Conservation (phyloP, 1,139 yeast genomes). For the Insectozyma bohioensis region DNA sequence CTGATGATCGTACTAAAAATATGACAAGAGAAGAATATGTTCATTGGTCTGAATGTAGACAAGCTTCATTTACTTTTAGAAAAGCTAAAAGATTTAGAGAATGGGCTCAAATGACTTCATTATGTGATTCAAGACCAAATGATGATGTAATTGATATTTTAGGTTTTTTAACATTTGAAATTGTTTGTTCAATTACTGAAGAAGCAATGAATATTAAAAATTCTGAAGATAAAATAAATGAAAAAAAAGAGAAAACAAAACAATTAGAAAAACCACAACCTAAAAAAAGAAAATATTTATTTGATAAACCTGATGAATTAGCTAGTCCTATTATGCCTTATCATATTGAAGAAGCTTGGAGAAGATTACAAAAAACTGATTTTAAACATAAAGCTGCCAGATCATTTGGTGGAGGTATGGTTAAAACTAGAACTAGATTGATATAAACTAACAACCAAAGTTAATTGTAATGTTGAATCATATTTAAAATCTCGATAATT, state of each 20-base stretch:
- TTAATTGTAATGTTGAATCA: constrained; percentile 12
- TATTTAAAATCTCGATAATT: constrained; percentile 39
- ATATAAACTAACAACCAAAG: constrained; percentile 21
- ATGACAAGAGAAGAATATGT: constrained; percentile 98
- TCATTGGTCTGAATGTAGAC: constrained; percentile 98
- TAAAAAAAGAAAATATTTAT: constrained; percentile 59
- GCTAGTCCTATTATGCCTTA: constrained; percentile 79
- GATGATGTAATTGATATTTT: constrained; percentile 96
- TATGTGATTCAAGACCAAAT: constrained; percentile 89
- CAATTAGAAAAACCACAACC: constrained; percentile 22
- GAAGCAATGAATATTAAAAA: constrained; percentile 82
- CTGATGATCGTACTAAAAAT: constrained; percentile 88
- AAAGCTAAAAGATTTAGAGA: constrained; percentile 91
- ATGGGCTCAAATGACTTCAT: constrained; percentile 87
- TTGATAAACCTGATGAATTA: constrained; percentile 89
- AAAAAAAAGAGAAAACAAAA: constrained; percentile 26
- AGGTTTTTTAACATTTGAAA: constrained; percentile 94
- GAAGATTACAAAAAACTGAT: constrained; percentile 67
- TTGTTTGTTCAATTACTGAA: constrained; percentile 92
- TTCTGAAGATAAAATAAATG: constrained; percentile 54
- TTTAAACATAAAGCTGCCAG: constrained; percentile 66
- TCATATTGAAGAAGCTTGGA: constrained; percentile 92
- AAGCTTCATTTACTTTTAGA: constrained; percentile 93
- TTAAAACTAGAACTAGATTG: constrained; percentile 41
- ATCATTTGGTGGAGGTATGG: constrained; percentile 74